Evolutionary conservation across 1,284 basidiomycete genomes (phyloP), one percentile per base, ranked within the genome.

Genomic region (Puccinia horiana): DNA sequence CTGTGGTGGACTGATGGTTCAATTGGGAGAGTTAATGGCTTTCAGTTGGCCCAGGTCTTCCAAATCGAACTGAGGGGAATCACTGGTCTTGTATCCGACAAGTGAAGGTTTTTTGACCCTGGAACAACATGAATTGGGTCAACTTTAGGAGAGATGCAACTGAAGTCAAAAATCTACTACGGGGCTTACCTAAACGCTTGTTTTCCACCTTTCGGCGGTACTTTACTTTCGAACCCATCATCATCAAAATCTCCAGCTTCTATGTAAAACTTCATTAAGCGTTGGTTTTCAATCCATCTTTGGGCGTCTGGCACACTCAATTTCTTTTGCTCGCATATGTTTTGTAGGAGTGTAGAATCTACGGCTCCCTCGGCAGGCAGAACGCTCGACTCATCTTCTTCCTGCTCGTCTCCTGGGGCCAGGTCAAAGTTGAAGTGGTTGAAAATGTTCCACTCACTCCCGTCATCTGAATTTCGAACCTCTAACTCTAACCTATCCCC

Each of bases 181-280:
- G 42, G 14, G 26, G 47, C 44, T 76, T 65, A 82, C 80, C 80
- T 61, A 29, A 82, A 82, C 9, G 80, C 80, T 54, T 82, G 80
- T 49, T 76, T 82, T 20, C 80, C 80, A 29, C 80, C 80, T 76
- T 82, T 82, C 9, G 80, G 80, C 29, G 80, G 80, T 18, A 82
- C 80, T 47, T 82, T 82, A 63, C 80, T 82, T 44, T 82, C 72
- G 54, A 82, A 82, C 44, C 80, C 80, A 76, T 82, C 80, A 82
- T 82, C 80, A 52, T 82, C 80, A 54, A 74, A 82, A 49, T 82
- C 80, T 12, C 80, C 80, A 29, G 80, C 80, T 35, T 82, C 80
- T 23, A 82, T 82, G 23, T 75, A 65, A 8, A 40, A 29, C 56
- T 73, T 73, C 58, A 82, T 82, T n/a, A 76, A 69, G 20, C 73